These are phyloP conservation scores for Yamadazyma tumulicola DNA, from an alignment of 805 yeast genomes.

Conservation along the genomic window DNA sequence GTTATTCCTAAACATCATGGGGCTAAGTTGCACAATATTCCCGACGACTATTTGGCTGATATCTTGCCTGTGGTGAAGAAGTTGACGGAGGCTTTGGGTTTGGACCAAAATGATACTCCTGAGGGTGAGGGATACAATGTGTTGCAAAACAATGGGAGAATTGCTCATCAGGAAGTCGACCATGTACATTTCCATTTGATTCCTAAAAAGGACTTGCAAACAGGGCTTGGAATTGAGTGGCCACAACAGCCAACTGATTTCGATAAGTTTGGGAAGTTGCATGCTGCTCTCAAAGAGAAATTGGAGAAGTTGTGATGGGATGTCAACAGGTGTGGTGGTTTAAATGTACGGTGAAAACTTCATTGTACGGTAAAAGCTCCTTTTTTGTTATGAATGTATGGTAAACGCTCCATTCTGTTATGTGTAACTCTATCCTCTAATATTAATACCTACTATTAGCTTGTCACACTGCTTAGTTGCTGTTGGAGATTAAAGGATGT, in stretches of 20 bases:
- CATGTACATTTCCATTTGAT: slow-evolving; percentile 97
- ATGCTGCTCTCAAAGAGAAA: slow-evolving; percentile 47
- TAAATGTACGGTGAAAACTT: too few species aligned
- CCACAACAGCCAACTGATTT: slow-evolving; percentile 82
- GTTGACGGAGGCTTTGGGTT: slow-evolving; percentile 67
- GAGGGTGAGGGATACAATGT: slow-evolving; percentile 79
- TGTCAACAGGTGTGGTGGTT: too few species aligned
- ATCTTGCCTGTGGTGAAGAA: slow-evolving; percentile 85
- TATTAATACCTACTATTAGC: too few species aligned
- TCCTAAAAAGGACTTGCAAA: slow-evolving; percentile 70
- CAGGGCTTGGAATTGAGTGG: slow-evolving; percentile 84
- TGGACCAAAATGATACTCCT: slow-evolving; percentile 56
- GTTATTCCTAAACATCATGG: slow-evolving; percentile 94
- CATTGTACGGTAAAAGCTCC: too few species aligned
- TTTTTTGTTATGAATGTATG: too few species aligned
- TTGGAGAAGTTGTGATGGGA: slow-evolving; percentile 15
- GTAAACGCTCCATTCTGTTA: too few species aligned
- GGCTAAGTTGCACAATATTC: slow-evolving; percentile 85
- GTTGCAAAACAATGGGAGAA: slow-evolving; percentile 88
- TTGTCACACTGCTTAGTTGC: too few species aligned
- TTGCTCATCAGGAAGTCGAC: slow-evolving; percentile 93
- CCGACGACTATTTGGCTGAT: slow-evolving; percentile 87
- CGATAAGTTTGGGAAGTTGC: slow-evolving; percentile 64
- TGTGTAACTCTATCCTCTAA: too few species aligned
- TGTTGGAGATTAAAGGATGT: too few species aligned